Evolutionary conservation across 176 grass and related monocot species (phyloP), one percentile per base, ranked within the genome.

Genomic region (Saccharum spontaneum): DNA sequence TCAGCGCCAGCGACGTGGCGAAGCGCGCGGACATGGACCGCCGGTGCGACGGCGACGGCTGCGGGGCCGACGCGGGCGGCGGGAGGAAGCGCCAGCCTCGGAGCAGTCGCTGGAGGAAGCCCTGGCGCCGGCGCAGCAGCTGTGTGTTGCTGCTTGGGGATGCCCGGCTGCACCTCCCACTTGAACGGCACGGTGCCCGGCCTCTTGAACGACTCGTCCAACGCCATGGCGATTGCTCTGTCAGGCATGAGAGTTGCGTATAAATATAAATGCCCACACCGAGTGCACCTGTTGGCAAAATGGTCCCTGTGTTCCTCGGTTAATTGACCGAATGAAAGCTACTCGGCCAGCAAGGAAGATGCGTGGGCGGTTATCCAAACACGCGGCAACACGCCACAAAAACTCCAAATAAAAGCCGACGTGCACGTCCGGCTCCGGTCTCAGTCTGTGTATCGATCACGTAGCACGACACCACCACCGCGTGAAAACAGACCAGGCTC

Each of bases 111-210:
- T 5, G 86, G 86, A 36, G 28, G 28, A 28, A 28, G 28, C 28
- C 28, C 28, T 28, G 28, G 28, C 28, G 28, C 28, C 28, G 28
- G 28, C 28, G 28, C 28, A 28, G 28, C 28, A 28, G 28, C 28
- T 28, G 28, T 28, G 28, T 28, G 3, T 36, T 16, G 33, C 0
- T 63, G 50, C 73, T 86, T 90, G 2, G 88, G 88, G 79, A 86
- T 65, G 73, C 83, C 88, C 4, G 88, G 88, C 66, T 86, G 83
- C 23, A 82, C 65, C 88, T 90, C 88, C 88, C 88, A 90, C 83
- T 73, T 66, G 78, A 86, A 90, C 0, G 88, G 88, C 3, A 90
- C 40, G 13, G 78, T 3, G 54, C 83, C 83, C 0, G 88, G 72
- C 65, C 72, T 86, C 78, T 81, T 82, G 88, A 90, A 86, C 20